Conservation (phyloP, 164 flowering plant genomes). For the Liquidambar formosana region DNA sequence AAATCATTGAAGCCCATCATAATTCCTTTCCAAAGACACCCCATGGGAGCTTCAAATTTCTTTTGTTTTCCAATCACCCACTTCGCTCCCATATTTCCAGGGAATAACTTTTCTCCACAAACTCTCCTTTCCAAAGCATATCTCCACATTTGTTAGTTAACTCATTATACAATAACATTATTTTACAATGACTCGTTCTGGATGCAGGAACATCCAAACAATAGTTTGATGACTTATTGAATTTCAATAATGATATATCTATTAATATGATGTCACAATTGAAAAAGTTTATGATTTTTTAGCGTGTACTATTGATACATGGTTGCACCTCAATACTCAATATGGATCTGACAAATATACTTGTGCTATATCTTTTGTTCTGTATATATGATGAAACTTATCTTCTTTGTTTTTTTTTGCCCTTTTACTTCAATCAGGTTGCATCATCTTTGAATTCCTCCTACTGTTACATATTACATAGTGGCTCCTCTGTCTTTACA, state of each 20-base stretch:
- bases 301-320: background rate
- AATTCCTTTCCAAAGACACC: too few species aligned
- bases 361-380: background rate
- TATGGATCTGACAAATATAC: background rate
- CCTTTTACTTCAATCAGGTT: constrained; percentile 50
- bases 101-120: too few species aligned
- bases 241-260: background rate
- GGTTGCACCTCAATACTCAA: background rate
- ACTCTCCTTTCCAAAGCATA: too few species aligned
- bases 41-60: too few species aligned
- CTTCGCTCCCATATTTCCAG: too few species aligned
- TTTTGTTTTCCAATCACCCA: too few species aligned
- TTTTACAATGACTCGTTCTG: background rate
- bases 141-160: too few species aligned
- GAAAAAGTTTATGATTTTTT: too few species aligned
- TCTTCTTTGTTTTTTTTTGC: constrained; percentile 1
- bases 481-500: constrained; percentile 71
- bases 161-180: background rate
- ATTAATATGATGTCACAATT: too few species aligned
- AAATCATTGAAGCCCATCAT: too few species aligned
- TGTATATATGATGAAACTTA: background rate
- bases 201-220: background rate
- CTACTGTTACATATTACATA: constrained; percentile 85
- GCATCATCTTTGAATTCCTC: constrained; percentile 92
- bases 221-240: background rate